Evolutionary conservation across 805 yeast species (phyloP), one percentile per base, ranked within the genome.

Genomic region (Yarrowia alimentaria): DNA sequence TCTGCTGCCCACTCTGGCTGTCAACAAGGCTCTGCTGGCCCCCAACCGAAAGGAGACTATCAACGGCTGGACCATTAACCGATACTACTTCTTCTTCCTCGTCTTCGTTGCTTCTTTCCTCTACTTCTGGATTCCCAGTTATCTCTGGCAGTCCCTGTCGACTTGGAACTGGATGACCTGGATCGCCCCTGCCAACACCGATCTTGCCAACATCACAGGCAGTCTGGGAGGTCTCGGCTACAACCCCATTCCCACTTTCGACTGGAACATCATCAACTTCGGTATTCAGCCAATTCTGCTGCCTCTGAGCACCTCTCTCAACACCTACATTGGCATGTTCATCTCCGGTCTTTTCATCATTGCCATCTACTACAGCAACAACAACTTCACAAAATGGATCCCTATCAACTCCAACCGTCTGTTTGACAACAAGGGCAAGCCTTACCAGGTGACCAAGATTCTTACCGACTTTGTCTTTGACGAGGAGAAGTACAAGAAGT

Each of bases 121-220:
- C 9, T 82, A 80, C 76, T 78, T 75, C 60, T 82, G 84, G 81
- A 66, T 83, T 56, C 87, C 90, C 11, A 82, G 80, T 49, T 83
- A 70, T 61, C 68, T 84, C 14, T 81, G 81, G 67, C 68, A 71
- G 19, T 85, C 80, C 1, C 71, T 84, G 48, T 73, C 81, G 1
- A 74, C 74, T 57, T 84, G 85, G 65, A 77, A 72, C 58, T 80
- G 84, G 84, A 74, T 76, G 58, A 73, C 66, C 28, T 78, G 83
- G 83, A 77, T 77, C 38, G 68, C 56, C 1, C 68, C 68, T 14
- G 62, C 78, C 55, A 80, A 80, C 59, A 77, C 78, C 52, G 69
- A 74, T 29, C 74, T 78, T 5, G 81, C 81, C 56, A 79, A 80
- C 43, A 65, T 83, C 30, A 80, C 82, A 52, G 90, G 90, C 34